Evolutionary conservation across 768 basidiomycete genomes (phyloP).

Genomic region (Ramaria sp.): DNA sequence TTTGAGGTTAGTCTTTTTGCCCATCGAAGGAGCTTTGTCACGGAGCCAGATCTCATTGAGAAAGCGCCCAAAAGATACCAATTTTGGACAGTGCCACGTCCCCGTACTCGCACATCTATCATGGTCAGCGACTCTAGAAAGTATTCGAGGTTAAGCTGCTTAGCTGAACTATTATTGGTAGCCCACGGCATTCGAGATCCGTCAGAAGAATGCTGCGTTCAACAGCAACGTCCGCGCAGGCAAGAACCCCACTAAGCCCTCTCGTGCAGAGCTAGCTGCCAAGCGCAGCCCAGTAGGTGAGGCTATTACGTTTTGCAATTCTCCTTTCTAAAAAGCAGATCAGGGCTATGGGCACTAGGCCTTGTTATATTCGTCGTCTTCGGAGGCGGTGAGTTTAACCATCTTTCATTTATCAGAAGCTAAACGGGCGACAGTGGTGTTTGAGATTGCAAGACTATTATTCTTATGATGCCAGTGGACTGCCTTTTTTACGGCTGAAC

Average conservation of each 20-base stretch:
- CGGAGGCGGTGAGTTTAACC: constrained; percentile 60
- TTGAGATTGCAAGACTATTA: constrained; percentile 56
- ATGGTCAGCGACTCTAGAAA: background rate
- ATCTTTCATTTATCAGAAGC: background rate
- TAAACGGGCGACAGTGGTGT: constrained; percentile 40
- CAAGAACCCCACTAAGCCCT: constrained; percentile 64
- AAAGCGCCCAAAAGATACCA: background rate
- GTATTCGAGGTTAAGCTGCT: background rate
- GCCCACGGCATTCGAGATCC: constrained; percentile 79
- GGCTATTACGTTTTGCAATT: background rate
- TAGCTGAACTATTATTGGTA: constrained; percentile 18
- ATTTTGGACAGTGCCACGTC: constrained; percentile 1
- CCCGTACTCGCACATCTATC: background rate
- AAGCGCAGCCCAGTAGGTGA: constrained; percentile 66
- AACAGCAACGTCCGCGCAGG: constrained; percentile 60
- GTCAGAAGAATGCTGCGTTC: constrained; percentile 73
- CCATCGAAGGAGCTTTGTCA: background rate
- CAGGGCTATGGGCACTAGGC: constrained; percentile 52
- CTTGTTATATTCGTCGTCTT: constrained; percentile 66
- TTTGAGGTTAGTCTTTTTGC: constrained; percentile 7
- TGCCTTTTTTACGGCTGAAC: background rate
- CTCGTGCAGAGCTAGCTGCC: constrained; percentile 56
- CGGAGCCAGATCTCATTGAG: background rate
- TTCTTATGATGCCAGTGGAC: constrained; percentile 39
- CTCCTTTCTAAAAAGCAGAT: background rate